Percentiles rank a stretch among this genome's conserved stretches.
phyloP scores from a whole-genome alignment of 768 basidiomycete genomes.

The Naganishia friedmannii region DNA sequence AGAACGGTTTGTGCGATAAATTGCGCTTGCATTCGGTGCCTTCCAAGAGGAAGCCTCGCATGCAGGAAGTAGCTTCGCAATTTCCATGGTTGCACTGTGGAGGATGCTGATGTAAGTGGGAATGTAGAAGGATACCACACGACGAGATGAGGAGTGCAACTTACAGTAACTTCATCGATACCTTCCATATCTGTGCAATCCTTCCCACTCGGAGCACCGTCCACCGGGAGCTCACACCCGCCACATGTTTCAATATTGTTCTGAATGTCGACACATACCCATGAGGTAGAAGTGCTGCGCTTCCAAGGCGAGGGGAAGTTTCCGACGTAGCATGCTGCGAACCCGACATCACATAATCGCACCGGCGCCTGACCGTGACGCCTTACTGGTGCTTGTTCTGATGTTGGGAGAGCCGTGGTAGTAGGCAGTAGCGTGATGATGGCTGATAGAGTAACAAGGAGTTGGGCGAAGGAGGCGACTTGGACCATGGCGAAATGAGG shows the following conservation, averaged over 20 bases:
- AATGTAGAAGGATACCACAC: neutral
- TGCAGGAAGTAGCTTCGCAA: conserved; percentile 13
- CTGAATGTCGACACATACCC: neutral
- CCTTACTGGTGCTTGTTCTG: neutral
- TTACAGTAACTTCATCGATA: conserved; percentile 3
- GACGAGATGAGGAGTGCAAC: neutral
- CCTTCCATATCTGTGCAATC: conserved; percentile 19
- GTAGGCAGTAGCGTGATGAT: neutral
- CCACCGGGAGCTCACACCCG: neutral
- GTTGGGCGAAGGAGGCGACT: neutral
- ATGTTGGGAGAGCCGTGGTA: neutral
- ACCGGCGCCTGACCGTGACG: neutral
- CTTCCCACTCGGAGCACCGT: neutral
- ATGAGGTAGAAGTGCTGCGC: neutral
- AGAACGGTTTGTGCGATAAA: neutral
- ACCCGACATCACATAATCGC: neutral
- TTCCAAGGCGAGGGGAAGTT: conserved; percentile 3
- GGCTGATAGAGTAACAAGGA: neutral
- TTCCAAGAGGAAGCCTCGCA: neutral
- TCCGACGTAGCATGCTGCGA: neutral
- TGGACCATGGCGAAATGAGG: neutral
- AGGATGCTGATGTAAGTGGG: neutral
- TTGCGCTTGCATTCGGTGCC: neutral
- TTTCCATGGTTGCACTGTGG: neutral
- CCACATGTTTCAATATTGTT: conserved; percentile 9